A percentile compares a stretch with the other conserved stretches of the same genome.
Conservation (phyloP, 2,329 filamentous ascomycete genomes). For the Phialemoniopsis sp. region DNA sequence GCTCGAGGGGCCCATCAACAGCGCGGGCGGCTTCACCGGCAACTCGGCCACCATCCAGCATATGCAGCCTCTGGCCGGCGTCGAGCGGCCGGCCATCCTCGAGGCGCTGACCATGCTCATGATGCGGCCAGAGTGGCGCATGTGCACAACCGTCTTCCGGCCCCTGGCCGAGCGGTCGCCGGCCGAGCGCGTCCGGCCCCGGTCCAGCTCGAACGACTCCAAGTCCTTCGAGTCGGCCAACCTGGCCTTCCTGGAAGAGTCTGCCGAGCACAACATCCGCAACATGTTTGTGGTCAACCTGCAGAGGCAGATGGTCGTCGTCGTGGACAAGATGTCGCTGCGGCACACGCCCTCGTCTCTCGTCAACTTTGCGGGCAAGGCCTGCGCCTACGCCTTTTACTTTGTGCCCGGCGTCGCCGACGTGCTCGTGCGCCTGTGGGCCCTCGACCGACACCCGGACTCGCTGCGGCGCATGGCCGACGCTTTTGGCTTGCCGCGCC, state of each 20-base stretch:
- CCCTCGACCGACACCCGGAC: slow-evolving; percentile 52
- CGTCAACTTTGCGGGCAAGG: slow-evolving; percentile 85
- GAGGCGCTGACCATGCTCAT: slow-evolving; percentile 79
- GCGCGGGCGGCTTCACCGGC: slow-evolving; percentile 4
- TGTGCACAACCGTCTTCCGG: slow-evolving; percentile 64
- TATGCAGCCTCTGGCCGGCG: slow-evolving; percentile 70
- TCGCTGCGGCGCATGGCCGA: slow-evolving; percentile 68
- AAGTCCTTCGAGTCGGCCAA: slow-evolving; percentile 60
- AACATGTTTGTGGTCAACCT: slow-evolving; percentile 84
- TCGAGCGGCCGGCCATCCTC: slow-evolving; percentile 77
- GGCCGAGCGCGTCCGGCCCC: slow-evolving; percentile 37
- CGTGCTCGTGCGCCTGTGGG: slow-evolving; percentile 78
- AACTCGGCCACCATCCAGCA: slow-evolving; percentile 9
- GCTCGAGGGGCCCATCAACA: slow-evolving; percentile 58
- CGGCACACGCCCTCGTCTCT: slow-evolving; percentile 62
- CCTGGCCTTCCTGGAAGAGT: slow-evolving; percentile 45
- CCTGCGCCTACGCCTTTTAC: slow-evolving; percentile 89
- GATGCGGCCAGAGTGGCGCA: slow-evolving; percentile 84
- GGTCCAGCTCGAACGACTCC: slow-evolving; percentile 49
- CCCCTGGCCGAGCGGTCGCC: slow-evolving; percentile 54
- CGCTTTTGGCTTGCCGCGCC: slow-evolving; percentile 61
- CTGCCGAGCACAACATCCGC: slow-evolving; percentile 82
- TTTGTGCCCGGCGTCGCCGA: slow-evolving; percentile 86
- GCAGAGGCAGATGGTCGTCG: slow-evolving; percentile 76
- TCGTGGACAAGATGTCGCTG: slow-evolving; percentile 84